These are phyloP conservation scores for Aspergillus nanangensis DNA, from an alignment of 495 filamentous ascomycete species.

Conservation along the genomic window DNA sequence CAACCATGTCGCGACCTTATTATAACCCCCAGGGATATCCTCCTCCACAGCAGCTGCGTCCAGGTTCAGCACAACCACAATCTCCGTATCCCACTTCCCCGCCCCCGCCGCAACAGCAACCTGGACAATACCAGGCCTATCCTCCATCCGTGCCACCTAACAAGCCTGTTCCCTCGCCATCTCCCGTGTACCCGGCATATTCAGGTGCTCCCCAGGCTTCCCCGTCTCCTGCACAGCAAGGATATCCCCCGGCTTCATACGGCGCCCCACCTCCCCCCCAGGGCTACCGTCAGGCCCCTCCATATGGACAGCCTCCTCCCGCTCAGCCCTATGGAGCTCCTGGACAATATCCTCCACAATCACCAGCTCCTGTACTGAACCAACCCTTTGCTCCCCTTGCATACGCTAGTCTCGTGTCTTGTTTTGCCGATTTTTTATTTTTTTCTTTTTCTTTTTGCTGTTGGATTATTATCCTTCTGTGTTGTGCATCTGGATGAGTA, in stretches of 20 bases:
- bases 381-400: constrained; percentile 1
- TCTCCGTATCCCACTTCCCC: constrained; percentile 35
- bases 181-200: constrained; percentile 29
- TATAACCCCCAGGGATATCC: constrained; percentile 31
- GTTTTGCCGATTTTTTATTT: constrained; percentile 4
- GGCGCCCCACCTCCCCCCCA: constrained; percentile 11
- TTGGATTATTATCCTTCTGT: neutral
- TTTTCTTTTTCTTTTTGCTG: neutral
- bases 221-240: constrained; percentile 19
- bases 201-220: constrained; percentile 22
- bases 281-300: constrained; percentile 16
- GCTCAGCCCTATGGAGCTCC: constrained; percentile 33
- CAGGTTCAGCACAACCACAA: constrained; percentile 19
- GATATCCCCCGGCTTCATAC: constrained; percentile 15
- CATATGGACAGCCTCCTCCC: constrained; percentile 23
- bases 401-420: constrained; percentile 5
- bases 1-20: constrained; percentile 38
- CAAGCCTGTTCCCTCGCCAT: constrained; percentile 20
- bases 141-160: constrained; percentile 21
- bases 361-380: constrained; percentile 21
- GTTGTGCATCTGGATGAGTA: neutral
- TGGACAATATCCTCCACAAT: constrained; percentile 28
- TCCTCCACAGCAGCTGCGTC: constrained; percentile 27
- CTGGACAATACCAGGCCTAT: constrained; percentile 33
- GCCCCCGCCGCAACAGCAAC: constrained; percentile 9